Percentiles rank a stretch among this genome's conserved stretches.
phyloP scores from a whole-genome alignment of 208 protist species.

The Trypanosoma scelopori region DNA sequence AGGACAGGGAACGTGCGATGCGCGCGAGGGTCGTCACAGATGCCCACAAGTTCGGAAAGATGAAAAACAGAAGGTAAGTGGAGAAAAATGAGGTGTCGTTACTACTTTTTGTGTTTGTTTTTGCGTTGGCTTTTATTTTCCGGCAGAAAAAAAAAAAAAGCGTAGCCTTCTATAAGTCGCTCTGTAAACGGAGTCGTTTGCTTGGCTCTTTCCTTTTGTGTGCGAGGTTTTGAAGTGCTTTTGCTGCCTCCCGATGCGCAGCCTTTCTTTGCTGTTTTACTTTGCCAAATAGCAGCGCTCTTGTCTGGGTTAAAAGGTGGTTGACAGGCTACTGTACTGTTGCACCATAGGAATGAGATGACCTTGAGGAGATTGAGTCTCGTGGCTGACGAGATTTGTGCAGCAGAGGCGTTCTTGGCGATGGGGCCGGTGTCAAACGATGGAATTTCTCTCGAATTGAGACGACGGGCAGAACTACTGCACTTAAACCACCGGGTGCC shows the following conservation, averaged over 20 bases:
- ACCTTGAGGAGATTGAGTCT: slow-evolving; percentile 1
- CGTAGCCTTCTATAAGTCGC: no score
- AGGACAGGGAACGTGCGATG: slow-evolving; percentile 54
- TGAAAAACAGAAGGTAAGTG: slow-evolving; percentile 8
- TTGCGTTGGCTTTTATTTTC: background rate
- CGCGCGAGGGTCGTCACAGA: slow-evolving; percentile 62
- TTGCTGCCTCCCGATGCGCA: no score
- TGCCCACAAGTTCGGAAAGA: slow-evolving; percentile 55
- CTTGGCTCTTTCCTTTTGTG: no score
- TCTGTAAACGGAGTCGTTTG: no score
- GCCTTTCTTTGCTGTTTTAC: no score
- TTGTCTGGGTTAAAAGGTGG: no score
- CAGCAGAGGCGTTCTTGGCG: slow-evolving; percentile 11
- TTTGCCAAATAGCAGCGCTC: no score
- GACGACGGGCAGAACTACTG: slow-evolving; percentile 7
- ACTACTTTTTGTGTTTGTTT: background rate
- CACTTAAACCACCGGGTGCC: slow-evolving; percentile 47
- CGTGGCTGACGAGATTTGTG: background rate
- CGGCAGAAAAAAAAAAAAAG: no score
- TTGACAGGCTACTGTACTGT: no score
- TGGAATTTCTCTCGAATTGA: slow-evolving; percentile 1
- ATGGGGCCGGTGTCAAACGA: background rate
- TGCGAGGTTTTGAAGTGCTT: no score
- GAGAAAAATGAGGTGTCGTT: slow-evolving; percentile 4
- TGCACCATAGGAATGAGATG: background rate